These are phyloP conservation scores for Neurospora sp. DNA, from an alignment of 495 filamentous ascomycete genomes.

Conservation along the genomic window DNA sequence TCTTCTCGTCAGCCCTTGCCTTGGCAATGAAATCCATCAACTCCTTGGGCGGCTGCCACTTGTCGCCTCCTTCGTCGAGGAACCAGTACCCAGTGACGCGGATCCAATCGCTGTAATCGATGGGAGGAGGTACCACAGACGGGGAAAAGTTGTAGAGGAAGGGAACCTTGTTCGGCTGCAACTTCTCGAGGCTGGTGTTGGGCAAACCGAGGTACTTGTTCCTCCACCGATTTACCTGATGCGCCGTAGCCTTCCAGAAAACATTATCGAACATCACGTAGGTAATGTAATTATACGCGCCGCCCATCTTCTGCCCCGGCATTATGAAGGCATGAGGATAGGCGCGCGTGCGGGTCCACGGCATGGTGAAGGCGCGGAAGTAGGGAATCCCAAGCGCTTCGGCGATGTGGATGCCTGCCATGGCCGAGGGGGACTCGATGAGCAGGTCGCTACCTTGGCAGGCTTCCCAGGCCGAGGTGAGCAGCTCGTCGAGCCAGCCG, in stretches of 20 bases:
- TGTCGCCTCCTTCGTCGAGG: slow-evolving; percentile 62
- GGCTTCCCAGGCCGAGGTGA: slow-evolving; percentile 72
- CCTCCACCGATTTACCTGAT: slow-evolving; percentile 89
- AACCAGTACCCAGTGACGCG: slow-evolving; percentile 98
- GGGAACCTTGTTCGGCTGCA: slow-evolving; percentile 92
- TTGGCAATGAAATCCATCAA: slow-evolving; percentile 69
- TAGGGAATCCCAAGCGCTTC: slow-evolving; percentile 91
- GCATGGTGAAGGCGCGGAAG: slow-evolving; percentile 97
- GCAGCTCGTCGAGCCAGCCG: slow-evolving; percentile 84
- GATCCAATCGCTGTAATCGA: slow-evolving; percentile 98
- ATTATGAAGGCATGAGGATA: slow-evolving; percentile 98
- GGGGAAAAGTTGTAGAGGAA: slow-evolving; percentile 98
- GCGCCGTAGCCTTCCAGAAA: slow-evolving; percentile 89
- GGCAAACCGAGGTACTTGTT: slow-evolving; percentile 68
- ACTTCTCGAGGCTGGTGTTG: slow-evolving; percentile 74
- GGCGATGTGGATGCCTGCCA: slow-evolving; percentile 98
- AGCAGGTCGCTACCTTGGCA: slow-evolving; percentile 84
- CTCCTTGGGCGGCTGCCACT: slow-evolving; percentile 65
- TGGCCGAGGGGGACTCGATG: slow-evolving; percentile 92
- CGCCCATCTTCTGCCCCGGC: slow-evolving; percentile 85
- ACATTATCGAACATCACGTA: slow-evolving; percentile 97
- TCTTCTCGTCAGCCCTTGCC: slow-evolving; percentile 73
- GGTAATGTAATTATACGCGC: slow-evolving; percentile 86
- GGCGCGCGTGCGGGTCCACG: slow-evolving; percentile 89
- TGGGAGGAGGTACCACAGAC: slow-evolving; percentile 77